A percentile compares a stretch with the other conserved stretches of the same genome.
Evolutionary conservation across 2,329 filamentous ascomycete genomes (phyloP).

Genomic region (Tolypocladium endophyticum): DNA sequence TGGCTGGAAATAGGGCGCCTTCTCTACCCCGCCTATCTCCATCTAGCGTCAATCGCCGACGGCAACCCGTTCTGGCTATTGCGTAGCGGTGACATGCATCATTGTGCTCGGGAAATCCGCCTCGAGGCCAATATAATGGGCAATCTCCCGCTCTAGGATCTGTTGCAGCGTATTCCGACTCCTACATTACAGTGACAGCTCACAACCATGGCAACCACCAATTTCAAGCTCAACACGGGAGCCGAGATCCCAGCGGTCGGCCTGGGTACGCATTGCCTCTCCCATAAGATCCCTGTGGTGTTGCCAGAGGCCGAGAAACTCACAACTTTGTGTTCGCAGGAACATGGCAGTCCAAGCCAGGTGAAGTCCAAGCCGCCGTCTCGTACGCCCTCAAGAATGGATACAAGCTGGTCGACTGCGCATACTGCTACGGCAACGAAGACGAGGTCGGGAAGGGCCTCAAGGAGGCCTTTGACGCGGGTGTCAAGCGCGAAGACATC

Average conservation of each 20-base stretch:
- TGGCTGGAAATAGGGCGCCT: constrained; percentile 4
- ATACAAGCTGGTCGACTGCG: constrained; percentile 57
- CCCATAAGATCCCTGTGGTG: background rate
- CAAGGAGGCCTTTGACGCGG: constrained; percentile 58
- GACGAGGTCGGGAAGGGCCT: constrained; percentile 72
- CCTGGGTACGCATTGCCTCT: constrained; percentile 34
- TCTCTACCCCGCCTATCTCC: background rate
- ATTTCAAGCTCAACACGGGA: constrained; percentile 56
- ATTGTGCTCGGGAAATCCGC: background rate
- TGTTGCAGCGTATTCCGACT: background rate
- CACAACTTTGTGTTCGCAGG: constrained; percentile 24
- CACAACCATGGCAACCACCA: constrained; percentile 7
- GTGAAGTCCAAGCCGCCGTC: constrained; percentile 48
- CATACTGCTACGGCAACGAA: constrained; percentile 74
- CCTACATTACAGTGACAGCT: background rate
- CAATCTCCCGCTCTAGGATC: background rate
- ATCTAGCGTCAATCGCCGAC: constrained; percentile 4
- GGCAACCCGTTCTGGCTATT: constrained; percentile 2
- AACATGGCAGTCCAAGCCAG: constrained; percentile 54
- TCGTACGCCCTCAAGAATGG: constrained; percentile 45
- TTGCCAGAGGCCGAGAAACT: background rate
- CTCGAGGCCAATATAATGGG: background rate
- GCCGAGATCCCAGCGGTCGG: constrained; percentile 53
- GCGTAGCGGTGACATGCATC: background rate
- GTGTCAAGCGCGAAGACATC: constrained; percentile 65